Evolutionary conservation across 345 rosid species (phyloP).

Genomic region (Durio zibethinus): DNA sequence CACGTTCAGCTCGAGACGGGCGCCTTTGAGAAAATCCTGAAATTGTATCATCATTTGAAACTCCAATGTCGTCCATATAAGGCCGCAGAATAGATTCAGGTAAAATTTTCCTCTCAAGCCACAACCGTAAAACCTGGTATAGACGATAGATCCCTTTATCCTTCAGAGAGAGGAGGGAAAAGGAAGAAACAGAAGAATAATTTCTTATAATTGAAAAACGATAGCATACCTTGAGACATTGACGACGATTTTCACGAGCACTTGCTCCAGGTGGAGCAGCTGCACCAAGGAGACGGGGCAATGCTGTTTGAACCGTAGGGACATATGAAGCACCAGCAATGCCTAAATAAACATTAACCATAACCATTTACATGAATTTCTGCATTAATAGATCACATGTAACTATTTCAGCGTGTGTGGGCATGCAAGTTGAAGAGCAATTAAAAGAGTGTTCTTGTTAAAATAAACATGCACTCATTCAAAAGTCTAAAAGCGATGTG

Average conservation of each 20-base stretch:
- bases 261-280: slow-evolving; percentile 86
- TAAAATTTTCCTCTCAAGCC: slow-evolving; percentile 87
- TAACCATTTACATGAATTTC: background rate
- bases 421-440: background rate
- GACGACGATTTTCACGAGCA: slow-evolving; percentile 94
- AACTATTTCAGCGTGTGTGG: background rate
- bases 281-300: slow-evolving; percentile 91
- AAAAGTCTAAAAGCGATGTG: background rate
- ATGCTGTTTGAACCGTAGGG: slow-evolving; percentile 81
- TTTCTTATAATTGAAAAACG: slow-evolving; percentile 1
- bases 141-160: background rate
- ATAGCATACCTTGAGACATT: slow-evolving; percentile 78
- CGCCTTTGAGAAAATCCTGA: slow-evolving; percentile 63
- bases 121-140: slow-evolving; percentile 76
- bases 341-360: slow-evolving; percentile 39
- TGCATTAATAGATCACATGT: background rate
- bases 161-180: background rate
- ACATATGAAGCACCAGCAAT: slow-evolving; percentile 79
- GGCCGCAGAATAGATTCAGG: slow-evolving; percentile 74
- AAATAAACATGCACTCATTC: background rate
- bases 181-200: slow-evolving; percentile 14
- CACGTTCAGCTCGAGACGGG: slow-evolving; percentile 90
- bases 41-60: slow-evolving; percentile 62
- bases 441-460: background rate
- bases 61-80: slow-evolving; percentile 79